These are phyloP conservation scores for Suhomyces kilbournensis DNA, from an alignment of 805 yeast genomes.

Conservation along the genomic window DNA sequence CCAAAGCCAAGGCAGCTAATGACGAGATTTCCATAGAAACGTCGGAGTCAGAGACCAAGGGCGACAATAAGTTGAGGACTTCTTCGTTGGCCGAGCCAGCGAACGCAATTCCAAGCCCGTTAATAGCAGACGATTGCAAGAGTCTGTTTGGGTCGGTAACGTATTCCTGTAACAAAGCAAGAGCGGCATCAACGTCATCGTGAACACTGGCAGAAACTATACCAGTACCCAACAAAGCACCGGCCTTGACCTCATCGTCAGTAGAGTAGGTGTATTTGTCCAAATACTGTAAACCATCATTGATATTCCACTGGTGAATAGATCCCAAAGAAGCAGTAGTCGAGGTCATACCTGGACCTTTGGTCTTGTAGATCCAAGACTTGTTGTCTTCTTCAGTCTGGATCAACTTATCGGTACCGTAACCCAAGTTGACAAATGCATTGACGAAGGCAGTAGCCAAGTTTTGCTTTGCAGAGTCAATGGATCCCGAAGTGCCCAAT, in stretches of 20 bases:
- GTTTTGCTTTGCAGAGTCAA: conserved; percentile 91
- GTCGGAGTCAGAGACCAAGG: conserved; percentile 76
- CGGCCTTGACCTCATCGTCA: conserved; percentile 88
- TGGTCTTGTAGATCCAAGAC: conserved; percentile 88
- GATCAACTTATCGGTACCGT: conserved; percentile 77
- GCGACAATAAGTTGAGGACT: conserved; percentile 70
- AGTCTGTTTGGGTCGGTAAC: conserved; percentile 61
- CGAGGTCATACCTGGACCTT: conserved; percentile 86
- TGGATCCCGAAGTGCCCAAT: conserved; percentile 51
- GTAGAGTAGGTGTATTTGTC: conserved; percentile 85
- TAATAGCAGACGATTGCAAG: conserved; percentile 75
- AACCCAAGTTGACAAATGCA: conserved; percentile 88
- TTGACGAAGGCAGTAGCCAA: conserved; percentile 94
- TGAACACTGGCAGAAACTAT: conserved; percentile 88
- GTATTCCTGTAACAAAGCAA: conserved; percentile 81
- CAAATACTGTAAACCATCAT: conserved; percentile 83
- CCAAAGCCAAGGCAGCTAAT: conserved; percentile 85
- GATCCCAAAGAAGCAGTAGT: conserved; percentile 92
- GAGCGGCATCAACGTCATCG: conserved; percentile 92
- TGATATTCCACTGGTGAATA: conserved; percentile 84
- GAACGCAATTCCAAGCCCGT: conserved; percentile 91
- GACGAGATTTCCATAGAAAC: conserved; percentile 75
- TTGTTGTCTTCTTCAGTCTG: conserved; percentile 68
- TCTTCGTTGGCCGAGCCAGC: conserved; percentile 92
- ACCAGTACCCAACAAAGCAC: conserved; percentile 95